A percentile compares a stretch with the other conserved stretches of the same genome.
Conservation (phyloP, 192 early-diverging fungal species). For the Pilaira anomala region DNA sequence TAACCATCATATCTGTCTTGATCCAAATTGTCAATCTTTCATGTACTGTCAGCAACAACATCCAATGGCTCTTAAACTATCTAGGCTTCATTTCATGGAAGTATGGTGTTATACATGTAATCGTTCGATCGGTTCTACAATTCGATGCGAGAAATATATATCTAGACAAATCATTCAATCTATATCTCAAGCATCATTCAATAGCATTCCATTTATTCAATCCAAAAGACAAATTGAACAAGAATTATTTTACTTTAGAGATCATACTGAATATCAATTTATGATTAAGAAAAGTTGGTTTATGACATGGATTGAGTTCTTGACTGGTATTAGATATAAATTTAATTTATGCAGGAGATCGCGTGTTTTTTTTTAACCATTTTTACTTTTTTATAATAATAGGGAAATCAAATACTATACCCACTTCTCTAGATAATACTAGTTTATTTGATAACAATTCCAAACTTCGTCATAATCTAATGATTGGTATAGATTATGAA, state of each 20-base stretch:
- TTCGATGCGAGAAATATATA: not conserved
- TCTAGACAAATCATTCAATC: not conserved
- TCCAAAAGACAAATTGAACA: not conserved
- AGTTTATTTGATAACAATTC: not conserved
- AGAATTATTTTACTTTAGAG: not conserved
- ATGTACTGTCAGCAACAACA: not conserved
- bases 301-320: slow-evolving; percentile 4
- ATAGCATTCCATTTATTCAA: not conserved
- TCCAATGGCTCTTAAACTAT: slow-evolving; percentile 1
- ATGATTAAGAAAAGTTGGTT: slow-evolving; percentile 4
- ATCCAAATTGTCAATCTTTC: not conserved
- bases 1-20: slow-evolving; percentile 6
- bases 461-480: not conserved
- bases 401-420: not conserved
- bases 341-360: not conserved
- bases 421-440: slow-evolving; percentile 2
- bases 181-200: not conserved
- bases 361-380: not conserved
- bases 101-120: slow-evolving; percentile 8
- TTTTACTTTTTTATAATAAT: not conserved
- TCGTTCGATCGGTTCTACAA: not conserved
- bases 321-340: not conserved
- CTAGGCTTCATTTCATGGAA: slow-evolving; percentile 8
- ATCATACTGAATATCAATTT: not conserved
- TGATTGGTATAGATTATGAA: slow-evolving; percentile 9